phyloP scores from a whole-genome alignment of 2,329 filamentous ascomycete genomes.

The Ceratocystis alfenasii region DNA sequence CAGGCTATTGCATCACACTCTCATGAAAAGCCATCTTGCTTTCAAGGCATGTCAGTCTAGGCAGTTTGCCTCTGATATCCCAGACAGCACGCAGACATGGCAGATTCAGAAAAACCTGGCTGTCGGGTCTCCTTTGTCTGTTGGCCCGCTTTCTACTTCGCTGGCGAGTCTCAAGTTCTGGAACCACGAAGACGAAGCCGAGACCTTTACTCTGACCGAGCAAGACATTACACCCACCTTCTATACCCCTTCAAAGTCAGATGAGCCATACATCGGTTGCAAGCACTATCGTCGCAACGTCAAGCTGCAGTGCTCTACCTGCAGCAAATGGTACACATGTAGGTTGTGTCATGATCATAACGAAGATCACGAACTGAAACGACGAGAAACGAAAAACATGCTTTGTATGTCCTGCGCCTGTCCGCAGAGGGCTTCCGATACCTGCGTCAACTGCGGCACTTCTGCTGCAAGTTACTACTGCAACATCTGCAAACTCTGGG shows the following conservation, averaged over 20 bases:
- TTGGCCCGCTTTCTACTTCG: constrained; percentile 26
- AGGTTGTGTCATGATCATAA: constrained; percentile 81
- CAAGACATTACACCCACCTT: constrained; percentile 53
- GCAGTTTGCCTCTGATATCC: not conserved
- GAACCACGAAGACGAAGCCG: constrained; percentile 35
- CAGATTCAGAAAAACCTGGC: constrained; percentile 25
- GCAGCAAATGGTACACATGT: constrained; percentile 86
- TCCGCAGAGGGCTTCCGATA: constrained; percentile 68
- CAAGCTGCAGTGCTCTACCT: constrained; percentile 85
- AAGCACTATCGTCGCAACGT: constrained; percentile 91
- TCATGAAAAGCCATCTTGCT: constrained; percentile 53
- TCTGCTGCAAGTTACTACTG: constrained; percentile 85
- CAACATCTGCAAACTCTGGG: constrained; percentile 90
- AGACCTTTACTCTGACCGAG: constrained; percentile 41
- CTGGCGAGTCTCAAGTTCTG: constrained; percentile 48
- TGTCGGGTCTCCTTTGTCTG: constrained; percentile 23
- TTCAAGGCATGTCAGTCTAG: not conserved
- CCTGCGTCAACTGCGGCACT: constrained; percentile 64
- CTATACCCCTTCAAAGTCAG: constrained; percentile 45
- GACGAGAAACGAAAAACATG: constrained; percentile 85
- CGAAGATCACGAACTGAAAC: constrained; percentile 67
- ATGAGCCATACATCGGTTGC: constrained; percentile 52
- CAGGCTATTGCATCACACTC: constrained; percentile 54
- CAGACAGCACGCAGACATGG: constrained; percentile 17
- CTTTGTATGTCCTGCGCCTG: constrained; percentile 90